These are phyloP conservation scores for Solanum lignicaule DNA, from an alignment of 257 asterid genomes.

Conservation along the genomic window DNA sequence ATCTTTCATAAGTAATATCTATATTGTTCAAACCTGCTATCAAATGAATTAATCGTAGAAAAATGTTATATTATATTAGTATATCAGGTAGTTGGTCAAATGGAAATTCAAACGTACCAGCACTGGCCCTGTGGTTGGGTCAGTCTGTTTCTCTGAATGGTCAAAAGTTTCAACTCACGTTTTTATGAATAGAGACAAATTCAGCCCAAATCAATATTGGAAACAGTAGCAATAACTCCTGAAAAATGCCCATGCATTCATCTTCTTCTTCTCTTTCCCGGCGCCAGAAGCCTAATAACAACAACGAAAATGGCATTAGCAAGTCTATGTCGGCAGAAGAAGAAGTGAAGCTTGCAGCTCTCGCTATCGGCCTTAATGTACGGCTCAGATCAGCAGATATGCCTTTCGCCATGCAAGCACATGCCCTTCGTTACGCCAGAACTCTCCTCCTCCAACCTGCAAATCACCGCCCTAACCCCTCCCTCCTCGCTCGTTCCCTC, in stretches of 20 bases:
- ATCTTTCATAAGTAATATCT: too few species aligned
- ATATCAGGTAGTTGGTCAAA: neutral
- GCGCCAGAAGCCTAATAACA: neutral
- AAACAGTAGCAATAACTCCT: constrained; percentile 1
- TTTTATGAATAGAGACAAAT: constrained; percentile 2
- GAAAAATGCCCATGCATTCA: neutral
- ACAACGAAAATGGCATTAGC: neutral
- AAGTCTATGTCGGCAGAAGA: constrained; percentile 6
- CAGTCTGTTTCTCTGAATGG: constrained; percentile 17
- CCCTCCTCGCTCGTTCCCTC: constrained; percentile 67
- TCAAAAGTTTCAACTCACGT: constrained; percentile 22
- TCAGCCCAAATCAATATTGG: constrained; percentile 2
- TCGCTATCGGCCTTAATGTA: constrained; percentile 43
- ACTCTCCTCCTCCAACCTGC: constrained; percentile 37
- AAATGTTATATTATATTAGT: too few species aligned
- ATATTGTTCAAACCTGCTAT: too few species aligned
- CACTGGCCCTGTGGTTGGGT: neutral
- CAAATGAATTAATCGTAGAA: too few species aligned
- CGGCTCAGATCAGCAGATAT: constrained; percentile 67
- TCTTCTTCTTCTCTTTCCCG: neutral
- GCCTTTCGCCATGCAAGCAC: constrained; percentile 71
- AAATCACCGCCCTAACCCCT: constrained; percentile 44
- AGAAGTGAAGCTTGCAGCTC: constrained; percentile 46
- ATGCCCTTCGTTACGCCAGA: constrained; percentile 55
- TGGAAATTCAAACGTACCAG: constrained; percentile 4